These are phyloP conservation scores for Coemansia brasiliensis DNA, from an alignment of 192 early-diverging fungal species.

Conservation along the genomic window DNA sequence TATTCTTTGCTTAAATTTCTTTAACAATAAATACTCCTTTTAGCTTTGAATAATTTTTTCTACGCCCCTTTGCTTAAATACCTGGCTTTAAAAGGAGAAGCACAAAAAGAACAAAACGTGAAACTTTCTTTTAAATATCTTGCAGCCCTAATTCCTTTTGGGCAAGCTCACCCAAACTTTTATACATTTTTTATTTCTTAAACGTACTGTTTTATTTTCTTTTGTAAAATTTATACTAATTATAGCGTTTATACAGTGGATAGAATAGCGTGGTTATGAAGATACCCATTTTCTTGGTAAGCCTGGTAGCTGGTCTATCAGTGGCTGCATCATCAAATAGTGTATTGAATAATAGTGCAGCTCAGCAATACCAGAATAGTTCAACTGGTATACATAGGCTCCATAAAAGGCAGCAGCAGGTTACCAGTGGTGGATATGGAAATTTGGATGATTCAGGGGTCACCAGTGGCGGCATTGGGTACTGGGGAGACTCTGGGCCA, in stretches of 20 bases:
- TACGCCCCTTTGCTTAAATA: no score
- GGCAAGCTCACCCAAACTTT: background rate
- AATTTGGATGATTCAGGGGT: no score
- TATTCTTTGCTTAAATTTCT: no score
- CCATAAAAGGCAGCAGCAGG: background rate
- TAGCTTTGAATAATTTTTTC: no score
- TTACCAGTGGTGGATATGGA: background rate
- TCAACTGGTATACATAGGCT: no score
- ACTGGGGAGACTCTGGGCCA: background rate
- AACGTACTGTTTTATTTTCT: background rate
- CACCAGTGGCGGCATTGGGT: background rate
- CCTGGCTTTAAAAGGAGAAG: no score
- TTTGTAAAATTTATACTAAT: background rate
- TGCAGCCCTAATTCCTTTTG: background rate
- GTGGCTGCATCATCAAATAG: background rate
- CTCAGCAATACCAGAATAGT: no score
- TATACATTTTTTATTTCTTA: background rate
- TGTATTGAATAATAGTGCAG: no score
- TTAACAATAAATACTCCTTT: no score
- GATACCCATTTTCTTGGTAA: background rate
- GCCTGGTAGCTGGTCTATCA: conserved; percentile 8
- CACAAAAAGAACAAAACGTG: no score
- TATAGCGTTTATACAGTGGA: no score
- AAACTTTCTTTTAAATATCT: no score
- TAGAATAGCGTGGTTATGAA: background rate